Percentiles rank a stretch among this genome's conserved stretches.
Conservation (phyloP, 768 basidiomycete genomes). For the Collybiopsis confluens region DNA sequence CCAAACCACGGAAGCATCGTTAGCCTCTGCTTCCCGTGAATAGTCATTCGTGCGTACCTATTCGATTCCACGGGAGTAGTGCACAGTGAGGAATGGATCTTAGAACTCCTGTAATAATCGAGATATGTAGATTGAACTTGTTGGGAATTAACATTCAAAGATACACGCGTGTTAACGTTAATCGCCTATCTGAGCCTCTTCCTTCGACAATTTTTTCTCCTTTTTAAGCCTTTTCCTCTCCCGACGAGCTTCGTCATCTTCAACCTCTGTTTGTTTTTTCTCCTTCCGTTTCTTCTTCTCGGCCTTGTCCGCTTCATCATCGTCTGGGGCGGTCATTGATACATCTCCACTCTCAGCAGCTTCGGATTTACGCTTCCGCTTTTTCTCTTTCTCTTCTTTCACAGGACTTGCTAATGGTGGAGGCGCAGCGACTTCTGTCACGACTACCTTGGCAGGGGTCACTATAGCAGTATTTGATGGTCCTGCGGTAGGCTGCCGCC, state of each 20-base stretch:
- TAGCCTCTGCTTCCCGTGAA: no score
- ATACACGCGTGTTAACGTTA: no score
- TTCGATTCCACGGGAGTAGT: no score
- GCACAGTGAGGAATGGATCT: no score
- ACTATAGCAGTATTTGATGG: slow-evolving; percentile 25
- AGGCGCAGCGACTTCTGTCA: slow-evolving; percentile 9
- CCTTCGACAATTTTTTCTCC: slow-evolving; percentile 55
- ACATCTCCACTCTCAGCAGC: slow-evolving; percentile 35
- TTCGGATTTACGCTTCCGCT: slow-evolving; percentile 79
- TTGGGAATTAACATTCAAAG: no score
- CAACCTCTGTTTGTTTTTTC: slow-evolving; percentile 54
- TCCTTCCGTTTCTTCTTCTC: slow-evolving; percentile 62
- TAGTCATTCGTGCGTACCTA: no score
- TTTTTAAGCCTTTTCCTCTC: slow-evolving; percentile 67
- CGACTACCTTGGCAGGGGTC: slow-evolving; percentile 11
- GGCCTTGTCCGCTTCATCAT: slow-evolving; percentile 43
- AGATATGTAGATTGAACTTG: no score
- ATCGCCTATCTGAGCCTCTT: slow-evolving; percentile 35
- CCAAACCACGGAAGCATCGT: slow-evolving; percentile 21
- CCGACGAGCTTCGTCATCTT: slow-evolving; percentile 55
- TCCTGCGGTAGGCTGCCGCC: slow-evolving; percentile 36
- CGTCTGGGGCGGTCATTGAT: slow-evolving; percentile 34
- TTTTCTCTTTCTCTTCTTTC: slow-evolving; percentile 70
- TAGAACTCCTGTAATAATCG: no score
- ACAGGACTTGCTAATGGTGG: slow-evolving; percentile 23